phyloP scores from a whole-genome alignment of 2,329 filamentous ascomycete genomes.

The Calonectria pteridis region DNA sequence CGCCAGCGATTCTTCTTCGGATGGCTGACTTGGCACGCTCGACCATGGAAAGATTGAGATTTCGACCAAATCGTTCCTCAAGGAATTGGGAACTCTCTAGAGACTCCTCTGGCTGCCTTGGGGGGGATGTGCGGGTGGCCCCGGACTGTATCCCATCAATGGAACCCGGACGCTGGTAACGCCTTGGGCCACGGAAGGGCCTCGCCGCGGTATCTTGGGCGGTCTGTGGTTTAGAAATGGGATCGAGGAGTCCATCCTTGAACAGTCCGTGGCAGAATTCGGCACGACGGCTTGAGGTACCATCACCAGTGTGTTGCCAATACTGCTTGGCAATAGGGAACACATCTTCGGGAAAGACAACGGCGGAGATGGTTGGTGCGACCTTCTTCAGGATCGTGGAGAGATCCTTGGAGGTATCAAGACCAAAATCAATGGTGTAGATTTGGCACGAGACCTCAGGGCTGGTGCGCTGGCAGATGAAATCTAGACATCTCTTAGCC shows the following conservation, averaged over 20 bases:
- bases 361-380: conserved; percentile 73
- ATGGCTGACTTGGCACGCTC: conserved; percentile 88
- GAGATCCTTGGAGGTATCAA: conserved; percentile 66
- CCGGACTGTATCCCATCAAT: conserved; percentile 41
- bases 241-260: conserved; percentile 71
- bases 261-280: conserved; percentile 88
- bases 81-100: conserved; percentile 84
- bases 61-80: conserved; percentile 94
- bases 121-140: conserved; percentile 33
- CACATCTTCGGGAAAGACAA: conserved; percentile 76
- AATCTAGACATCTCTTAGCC: conserved; percentile 80
- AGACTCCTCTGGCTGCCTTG: conserved; percentile 51
- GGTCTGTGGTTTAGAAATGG: conserved; percentile 42
- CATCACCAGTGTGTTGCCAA: conserved; percentile 97
- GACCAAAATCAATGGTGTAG: conserved; percentile 71
- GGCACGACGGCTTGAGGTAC: conserved; percentile 88
- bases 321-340: conserved; percentile 88
- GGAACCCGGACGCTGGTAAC: conserved; percentile 76
- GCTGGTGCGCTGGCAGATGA: conserved; percentile 73
- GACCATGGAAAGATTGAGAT: conserved; percentile 84
- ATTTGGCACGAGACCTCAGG: conserved; percentile 62
- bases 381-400: conserved; percentile 66
- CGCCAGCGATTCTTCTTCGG: conserved; percentile 87
- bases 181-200: conserved; percentile 77
- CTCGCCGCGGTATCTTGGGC: conserved; percentile 46